Conservation (phyloP, 1,139 yeast genomes). For the Neolecta irregularis region DNA sequence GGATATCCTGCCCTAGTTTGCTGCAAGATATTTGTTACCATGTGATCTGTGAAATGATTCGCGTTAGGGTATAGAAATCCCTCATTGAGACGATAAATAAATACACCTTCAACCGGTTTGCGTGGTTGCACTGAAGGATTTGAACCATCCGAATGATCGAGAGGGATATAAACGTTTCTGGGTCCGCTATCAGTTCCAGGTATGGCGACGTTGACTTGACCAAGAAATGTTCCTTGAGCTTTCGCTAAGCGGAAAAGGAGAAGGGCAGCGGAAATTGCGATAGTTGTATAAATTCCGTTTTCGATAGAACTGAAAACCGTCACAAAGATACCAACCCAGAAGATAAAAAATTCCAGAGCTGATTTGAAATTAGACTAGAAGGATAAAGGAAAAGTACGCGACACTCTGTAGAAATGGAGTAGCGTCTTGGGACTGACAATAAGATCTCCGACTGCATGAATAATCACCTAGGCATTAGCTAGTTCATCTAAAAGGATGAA, state of each 20-base stretch:
- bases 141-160: constrained; percentile 36
- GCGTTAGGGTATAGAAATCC: constrained; percentile 70
- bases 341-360: constrained; percentile 64
- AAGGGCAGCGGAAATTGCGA: constrained; percentile 66
- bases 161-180: constrained; percentile 36
- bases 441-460: constrained; percentile 89
- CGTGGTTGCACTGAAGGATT: constrained; percentile 42
- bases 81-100: constrained; percentile 73
- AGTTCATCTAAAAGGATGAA: no score
- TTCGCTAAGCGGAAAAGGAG: constrained; percentile 60
- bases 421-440: constrained; percentile 59
- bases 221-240: constrained; percentile 73
- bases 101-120: constrained; percentile 85
- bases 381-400: no score
- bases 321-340: constrained; percentile 58
- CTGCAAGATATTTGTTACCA: constrained; percentile 52
- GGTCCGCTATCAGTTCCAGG: constrained; percentile 8
- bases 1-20: constrained; percentile 42
- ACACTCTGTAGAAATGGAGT: constrained; percentile 56
- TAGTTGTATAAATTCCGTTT: constrained; percentile 78
- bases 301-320: constrained; percentile 75
- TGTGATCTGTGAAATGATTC: constrained; percentile 53
- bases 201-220: constrained; percentile 56
- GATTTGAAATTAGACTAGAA: no score
- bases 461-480: no score